Base-by-base conservation (phyloP, 169 alveolate species). In the Nephromyces sp. region DNA sequence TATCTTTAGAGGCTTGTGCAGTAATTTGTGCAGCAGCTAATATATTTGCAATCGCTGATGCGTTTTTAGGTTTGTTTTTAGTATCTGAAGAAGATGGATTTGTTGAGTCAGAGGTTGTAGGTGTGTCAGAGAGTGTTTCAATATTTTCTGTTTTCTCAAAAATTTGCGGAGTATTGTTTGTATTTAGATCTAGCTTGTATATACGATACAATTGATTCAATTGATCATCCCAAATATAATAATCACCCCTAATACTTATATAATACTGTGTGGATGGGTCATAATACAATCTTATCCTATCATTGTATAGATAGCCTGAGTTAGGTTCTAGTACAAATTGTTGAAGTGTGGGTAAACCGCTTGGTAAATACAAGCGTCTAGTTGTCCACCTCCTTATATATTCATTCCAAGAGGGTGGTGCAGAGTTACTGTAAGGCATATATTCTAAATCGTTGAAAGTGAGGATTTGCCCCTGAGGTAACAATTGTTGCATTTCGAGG, bases 1-100 rank as follows among this genome's bases (percentile, higher is more conserved):
- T 70, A 25, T 62, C 79, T 31, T 73, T 73, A 24, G 79, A 29
- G 32, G 78, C 78, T 67, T 57, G 32, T 15, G 78, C 78, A 1
- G 71, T 72, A 15, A 34, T 15, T 65, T 72, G 78, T 52, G 78
- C 78, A 15, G 70, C 72, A 6, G 78, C 78, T 2, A 72, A 29
- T 31, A 72, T 52, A 21, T 66, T 52, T 1, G 78, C 78, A 29
- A 72, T 53, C n/a, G 52, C 43, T 25, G 15, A 24, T 31, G 5
- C 71, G 31, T 61, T 3, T 15, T 15, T n/a, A 43, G 15, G 25
- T 43, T 43, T 15, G 25, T 43, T 43, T 43, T 15, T 43, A 15
- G 15, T 43, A 15, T 43, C 57, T 15, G 57, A 43, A 43, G 57
- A 43, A 43, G 57, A 43, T 43, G 57, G n/a, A n/a, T n/a, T n/a